phyloP scores from a whole-genome alignment of 306 rosid species.

The Acacia melanoxylon region DNA sequence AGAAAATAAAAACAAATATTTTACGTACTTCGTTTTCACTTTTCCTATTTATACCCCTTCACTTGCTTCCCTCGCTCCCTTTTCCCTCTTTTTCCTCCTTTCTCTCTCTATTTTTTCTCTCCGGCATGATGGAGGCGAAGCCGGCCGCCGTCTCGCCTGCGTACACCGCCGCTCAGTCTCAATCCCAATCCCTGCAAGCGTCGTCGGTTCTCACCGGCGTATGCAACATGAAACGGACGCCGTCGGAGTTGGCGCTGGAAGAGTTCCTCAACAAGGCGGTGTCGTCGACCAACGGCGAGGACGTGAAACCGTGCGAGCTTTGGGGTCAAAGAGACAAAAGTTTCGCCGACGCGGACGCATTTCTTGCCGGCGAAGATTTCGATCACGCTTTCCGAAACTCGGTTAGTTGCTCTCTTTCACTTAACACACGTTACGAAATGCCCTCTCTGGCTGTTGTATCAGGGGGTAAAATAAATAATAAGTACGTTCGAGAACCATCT shows the following conservation, averaged over 20 bases:
- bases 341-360: conserved; percentile 27
- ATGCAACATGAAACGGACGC: conserved; percentile 43
- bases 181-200: background rate
- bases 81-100: conserved; percentile 21
- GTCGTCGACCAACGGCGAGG: conserved; percentile 20
- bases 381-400: conserved; percentile 37
- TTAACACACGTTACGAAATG: background rate
- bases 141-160: background rate
- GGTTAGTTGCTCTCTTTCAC: conserved; percentile 55
- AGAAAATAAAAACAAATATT: background rate
- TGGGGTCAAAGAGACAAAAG: conserved; percentile 18
- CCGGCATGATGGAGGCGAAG: conserved; percentile 46
- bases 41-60: conserved; percentile 41
- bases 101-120: conserved; percentile 21
- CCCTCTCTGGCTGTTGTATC: background rate
- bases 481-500: background rate
- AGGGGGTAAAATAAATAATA: background rate
- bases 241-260: conserved; percentile 46
- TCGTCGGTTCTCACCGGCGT: conserved; percentile 5
- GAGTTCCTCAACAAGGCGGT: conserved; percentile 35
- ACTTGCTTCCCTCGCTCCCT: conserved; percentile 34
- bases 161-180: background rate
- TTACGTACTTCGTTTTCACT: conserved; percentile 5
- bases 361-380: conserved; percentile 36
- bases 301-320: conserved; percentile 37